phyloP scores from a whole-genome alignment of 129 eudicot genomes.

The Gnaphalium uliginosum region DNA sequence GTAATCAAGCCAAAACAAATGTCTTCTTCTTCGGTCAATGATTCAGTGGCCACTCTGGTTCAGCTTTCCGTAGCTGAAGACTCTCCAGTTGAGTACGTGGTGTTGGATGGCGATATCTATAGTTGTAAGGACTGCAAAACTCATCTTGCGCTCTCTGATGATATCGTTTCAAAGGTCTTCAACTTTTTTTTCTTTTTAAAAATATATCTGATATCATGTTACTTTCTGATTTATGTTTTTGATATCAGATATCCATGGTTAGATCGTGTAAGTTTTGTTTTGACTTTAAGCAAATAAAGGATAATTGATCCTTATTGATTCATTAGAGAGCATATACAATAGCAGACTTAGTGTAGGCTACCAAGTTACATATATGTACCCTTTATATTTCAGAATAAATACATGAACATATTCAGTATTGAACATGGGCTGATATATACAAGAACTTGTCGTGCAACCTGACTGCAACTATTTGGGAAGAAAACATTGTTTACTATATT shows the following conservation, averaged over 20 bases:
- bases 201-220: neutral
- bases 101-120: conserved; percentile 84
- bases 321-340: too few species aligned
- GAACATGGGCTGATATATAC: too few species aligned
- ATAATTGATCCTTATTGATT: neutral
- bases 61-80: neutral
- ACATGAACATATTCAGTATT: neutral
- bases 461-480: too few species aligned
- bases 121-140: conserved; percentile 86
- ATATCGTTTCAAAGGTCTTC: conserved; percentile 79
- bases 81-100: conserved; percentile 27
- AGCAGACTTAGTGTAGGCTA: too few species aligned
- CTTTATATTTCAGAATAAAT: too few species aligned
- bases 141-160: conserved; percentile 75
- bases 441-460: too few species aligned
- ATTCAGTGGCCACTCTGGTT: neutral
- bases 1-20: neutral
- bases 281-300: neutral
- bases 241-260: neutral
- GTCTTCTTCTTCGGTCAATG: neutral
- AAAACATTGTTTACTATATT: too few species aligned
- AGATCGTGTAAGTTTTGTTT: neutral
- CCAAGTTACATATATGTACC: too few species aligned
- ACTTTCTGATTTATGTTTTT: neutral
- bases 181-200: neutral